These are phyloP conservation scores for Chaetoscypha palmicola DNA, from an alignment of 2,329 filamentous ascomycete genomes.

Conservation along the genomic window DNA sequence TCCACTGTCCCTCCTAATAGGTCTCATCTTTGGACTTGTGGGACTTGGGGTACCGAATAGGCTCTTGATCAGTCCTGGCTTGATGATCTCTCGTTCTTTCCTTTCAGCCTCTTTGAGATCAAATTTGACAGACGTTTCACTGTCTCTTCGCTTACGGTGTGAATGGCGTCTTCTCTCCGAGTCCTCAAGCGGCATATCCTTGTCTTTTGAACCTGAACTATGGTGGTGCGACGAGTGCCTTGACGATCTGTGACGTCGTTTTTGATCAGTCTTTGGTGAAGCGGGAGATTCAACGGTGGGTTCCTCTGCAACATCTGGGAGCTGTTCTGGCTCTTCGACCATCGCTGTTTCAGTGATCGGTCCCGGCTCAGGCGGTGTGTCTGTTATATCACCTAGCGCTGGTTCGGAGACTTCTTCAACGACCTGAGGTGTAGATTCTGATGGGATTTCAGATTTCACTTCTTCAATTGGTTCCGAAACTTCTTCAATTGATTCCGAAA, in stretches of 20 bases:
- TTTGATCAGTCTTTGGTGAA: conserved; percentile 16
- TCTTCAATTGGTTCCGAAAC: background rate
- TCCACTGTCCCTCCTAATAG: conserved; percentile 26
- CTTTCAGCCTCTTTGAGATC: background rate
- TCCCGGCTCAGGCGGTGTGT: background rate
- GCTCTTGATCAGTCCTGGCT: conserved; percentile 7
- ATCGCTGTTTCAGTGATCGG: conserved; percentile 18
- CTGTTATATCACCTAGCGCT: background rate
- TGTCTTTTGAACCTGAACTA: conserved; percentile 8
- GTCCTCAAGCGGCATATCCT: conserved; percentile 9
- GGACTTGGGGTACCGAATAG: conserved; percentile 14
- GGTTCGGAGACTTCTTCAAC: background rate
- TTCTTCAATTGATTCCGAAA: background rate
- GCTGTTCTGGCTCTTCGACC: conserved; percentile 23
- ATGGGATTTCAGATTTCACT: background rate
- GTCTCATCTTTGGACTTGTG: conserved; percentile 16
- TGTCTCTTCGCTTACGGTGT: conserved; percentile 22
- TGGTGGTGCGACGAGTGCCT: conserved; percentile 18
- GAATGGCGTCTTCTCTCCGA: conserved; percentile 8
- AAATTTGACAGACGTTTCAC: conserved; percentile 13
- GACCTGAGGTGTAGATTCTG: background rate
- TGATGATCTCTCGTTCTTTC: background rate
- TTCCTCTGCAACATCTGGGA: conserved; percentile 16
- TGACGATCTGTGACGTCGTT: conserved; percentile 20
- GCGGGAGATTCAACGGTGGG: conserved; percentile 6